phyloP scores from a whole-genome alignment of 768 basidiomycete species.

The Lactarius sanguifluus region DNA sequence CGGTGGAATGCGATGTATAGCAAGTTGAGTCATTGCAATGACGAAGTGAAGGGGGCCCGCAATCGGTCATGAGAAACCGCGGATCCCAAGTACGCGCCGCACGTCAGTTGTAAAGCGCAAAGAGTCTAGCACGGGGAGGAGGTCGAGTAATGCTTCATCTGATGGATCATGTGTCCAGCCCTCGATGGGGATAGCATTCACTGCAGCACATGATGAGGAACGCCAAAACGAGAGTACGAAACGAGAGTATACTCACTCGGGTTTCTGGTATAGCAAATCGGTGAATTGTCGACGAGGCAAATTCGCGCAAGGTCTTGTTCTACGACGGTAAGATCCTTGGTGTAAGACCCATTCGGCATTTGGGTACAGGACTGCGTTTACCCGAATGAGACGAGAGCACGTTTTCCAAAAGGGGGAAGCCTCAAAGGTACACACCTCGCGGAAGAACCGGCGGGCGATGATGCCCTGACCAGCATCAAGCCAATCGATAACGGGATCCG shows the following conservation, averaged over 20 bases:
- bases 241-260: slow-evolving; percentile 60
- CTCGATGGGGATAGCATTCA: slow-evolving; percentile 98
- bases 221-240: slow-evolving; percentile 1
- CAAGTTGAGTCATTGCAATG: neutral
- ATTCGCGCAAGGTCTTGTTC: slow-evolving; percentile 91
- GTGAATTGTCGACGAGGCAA: slow-evolving; percentile 95
- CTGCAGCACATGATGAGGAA: slow-evolving; percentile 43
- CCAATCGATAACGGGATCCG: slow-evolving; percentile 99
- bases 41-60: neutral
- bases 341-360: slow-evolving; percentile 89
- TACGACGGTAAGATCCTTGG: slow-evolving; percentile 86
- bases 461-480: slow-evolving; percentile 93
- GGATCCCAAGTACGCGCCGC: slow-evolving; percentile 81
- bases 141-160: slow-evolving; percentile 94
- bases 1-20: slow-evolving; percentile 15
- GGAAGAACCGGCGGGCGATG: slow-evolving; percentile 83
- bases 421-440: slow-evolving; percentile 63
- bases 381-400: neutral
- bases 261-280: slow-evolving; percentile 86
- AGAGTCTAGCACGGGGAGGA: slow-evolving; percentile 93
- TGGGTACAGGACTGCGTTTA: slow-evolving; percentile 80
- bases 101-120: slow-evolving; percentile 96
- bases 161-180: slow-evolving; percentile 98
- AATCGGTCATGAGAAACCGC: slow-evolving; percentile 46
- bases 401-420: neutral